Evolutionary conservation across 164 flowering plant species (phyloP).

Genomic region (Chloranthus sessilifolius): DNA sequence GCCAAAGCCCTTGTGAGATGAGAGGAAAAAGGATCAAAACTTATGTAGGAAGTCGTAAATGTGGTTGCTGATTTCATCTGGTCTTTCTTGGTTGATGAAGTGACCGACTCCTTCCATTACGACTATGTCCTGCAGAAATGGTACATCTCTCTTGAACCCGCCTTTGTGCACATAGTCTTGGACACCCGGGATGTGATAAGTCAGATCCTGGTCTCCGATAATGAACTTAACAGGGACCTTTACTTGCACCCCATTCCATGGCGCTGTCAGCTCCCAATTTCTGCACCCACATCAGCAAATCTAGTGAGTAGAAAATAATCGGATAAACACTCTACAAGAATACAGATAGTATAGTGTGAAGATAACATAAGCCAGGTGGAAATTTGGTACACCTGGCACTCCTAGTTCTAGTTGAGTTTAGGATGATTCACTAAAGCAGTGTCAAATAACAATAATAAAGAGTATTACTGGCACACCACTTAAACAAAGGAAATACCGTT

Average conservation of each 20-base stretch:
- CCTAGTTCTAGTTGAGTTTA: too few species aligned
- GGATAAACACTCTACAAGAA: too few species aligned
- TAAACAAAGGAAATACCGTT: too few species aligned
- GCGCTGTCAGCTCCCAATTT: conserved; percentile 45
- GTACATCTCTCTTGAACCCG: conserved; percentile 21
- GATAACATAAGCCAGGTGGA: too few species aligned
- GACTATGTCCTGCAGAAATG: conserved; percentile 27
- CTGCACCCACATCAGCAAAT: conserved; percentile 27
- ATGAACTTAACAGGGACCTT: conserved; percentile 39
- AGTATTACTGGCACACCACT: too few species aligned
- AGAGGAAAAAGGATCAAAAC: too few species aligned
- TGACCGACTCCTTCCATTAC: conserved; percentile 40
- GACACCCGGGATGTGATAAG: conserved; percentile 23
- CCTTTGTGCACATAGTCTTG: conserved; percentile 27
- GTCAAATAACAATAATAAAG: too few species aligned
- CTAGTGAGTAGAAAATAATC: too few species aligned
- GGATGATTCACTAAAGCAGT: too few species aligned
- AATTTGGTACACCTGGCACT: too few species aligned
- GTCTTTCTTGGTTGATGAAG: conserved; percentile 35
- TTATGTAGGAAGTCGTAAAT: conserved; percentile 28
- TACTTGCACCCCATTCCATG: conserved; percentile 48
- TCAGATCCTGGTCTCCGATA: conserved; percentile 35
- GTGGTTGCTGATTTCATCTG: conserved; percentile 30
- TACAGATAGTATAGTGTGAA: too few species aligned
- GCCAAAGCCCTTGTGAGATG: too few species aligned